Base-by-base conservation (phyloP, 257 asterid genomes). In the Jacaranda copaia region DNA sequence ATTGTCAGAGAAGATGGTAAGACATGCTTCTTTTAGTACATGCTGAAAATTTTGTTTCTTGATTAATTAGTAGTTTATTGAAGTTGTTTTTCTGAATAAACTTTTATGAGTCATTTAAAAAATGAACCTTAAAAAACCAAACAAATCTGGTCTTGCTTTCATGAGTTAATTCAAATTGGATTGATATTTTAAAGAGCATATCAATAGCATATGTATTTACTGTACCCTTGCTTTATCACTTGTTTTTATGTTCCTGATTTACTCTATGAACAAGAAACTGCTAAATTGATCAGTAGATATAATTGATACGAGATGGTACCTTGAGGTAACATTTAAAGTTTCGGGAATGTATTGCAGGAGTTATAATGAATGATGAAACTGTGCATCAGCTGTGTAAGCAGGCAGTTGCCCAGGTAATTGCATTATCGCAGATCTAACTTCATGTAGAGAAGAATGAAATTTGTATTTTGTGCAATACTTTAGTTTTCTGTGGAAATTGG, bases 1-100 rank as follows among this genome's bases (percentile, higher is more conserved):
- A 95, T 95, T 53, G 99, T 93, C 62, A 85, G 99, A 80, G 99
- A 95, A 87, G 99, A 95, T 79, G 99, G 99, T 95, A 88, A 80
- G 77, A 77, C 57, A 48, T 49, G 19, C 8, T 74, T 79, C 42
- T 3, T 61, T 35, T 57, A 4, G 6, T 51, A 10, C 20, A 10
- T 49, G 72, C 43, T 66, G 69, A 10, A 42, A 52, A 35, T 16
- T 12, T 42, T 19, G 18, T n/a, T 61, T 58, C 73, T 72, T 8
- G 65, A 58, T 73, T 18, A 51, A 6, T 49, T 55, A 40, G 16
- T 32, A 32, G 32, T 68, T 68, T 51, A 3, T 52, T 25, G 11
- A 43, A 40, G 38, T 3, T 10, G 36, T 0, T 25, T 62, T 43
- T 56, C 25, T 11, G 13, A 51, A 11, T 35, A 35, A 55, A 7